Evolutionary conservation across 371 early-diverging fungal genomes (phyloP).

Genomic region (Mucor indicus): DNA sequence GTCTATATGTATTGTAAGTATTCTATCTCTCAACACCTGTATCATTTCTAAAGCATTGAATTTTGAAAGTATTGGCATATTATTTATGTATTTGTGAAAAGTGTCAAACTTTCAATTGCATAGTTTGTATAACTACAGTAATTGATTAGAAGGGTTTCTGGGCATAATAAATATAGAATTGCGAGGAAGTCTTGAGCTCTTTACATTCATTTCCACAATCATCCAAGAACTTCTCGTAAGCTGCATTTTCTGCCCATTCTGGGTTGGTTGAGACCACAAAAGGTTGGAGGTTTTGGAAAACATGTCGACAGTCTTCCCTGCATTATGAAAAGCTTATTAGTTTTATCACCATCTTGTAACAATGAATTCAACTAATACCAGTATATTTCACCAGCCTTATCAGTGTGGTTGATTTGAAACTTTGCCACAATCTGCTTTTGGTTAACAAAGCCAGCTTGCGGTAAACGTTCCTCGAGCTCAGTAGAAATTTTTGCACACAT

Average conservation of each 20-base stretch:
- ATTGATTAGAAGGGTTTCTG: too few species aligned
- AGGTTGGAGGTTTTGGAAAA: slow-evolving; percentile 11
- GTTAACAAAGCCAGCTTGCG: slow-evolving; percentile 8
- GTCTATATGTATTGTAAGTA: too few species aligned
- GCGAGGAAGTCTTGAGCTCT: background rate
- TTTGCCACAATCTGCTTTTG: background rate
- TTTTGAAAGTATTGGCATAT: too few species aligned
- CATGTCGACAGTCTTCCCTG: slow-evolving; percentile 27
- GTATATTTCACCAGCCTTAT: slow-evolving; percentile 5
- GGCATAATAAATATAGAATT: slow-evolving; percentile 10
- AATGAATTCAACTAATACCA: background rate
- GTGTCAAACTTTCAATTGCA: too few species aligned
- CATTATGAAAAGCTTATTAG: background rate
- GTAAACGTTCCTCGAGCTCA: slow-evolving; percentile 10
- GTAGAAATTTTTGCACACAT: slow-evolving; percentile 9
- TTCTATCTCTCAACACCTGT: too few species aligned
- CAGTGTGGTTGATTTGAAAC: slow-evolving; percentile 14
- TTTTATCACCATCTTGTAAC: too few species aligned
- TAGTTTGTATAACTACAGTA: too few species aligned
- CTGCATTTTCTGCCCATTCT: slow-evolving; percentile 14
- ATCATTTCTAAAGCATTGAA: too few species aligned
- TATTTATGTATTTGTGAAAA: too few species aligned
- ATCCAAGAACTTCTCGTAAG: background rate
- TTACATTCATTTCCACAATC: slow-evolving; percentile 2
- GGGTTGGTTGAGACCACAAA: slow-evolving; percentile 5